Evolutionary conservation across 768 basidiomycete species (phyloP), one percentile per base, ranked within the genome.

Genomic region (Tylopilus felleus): DNA sequence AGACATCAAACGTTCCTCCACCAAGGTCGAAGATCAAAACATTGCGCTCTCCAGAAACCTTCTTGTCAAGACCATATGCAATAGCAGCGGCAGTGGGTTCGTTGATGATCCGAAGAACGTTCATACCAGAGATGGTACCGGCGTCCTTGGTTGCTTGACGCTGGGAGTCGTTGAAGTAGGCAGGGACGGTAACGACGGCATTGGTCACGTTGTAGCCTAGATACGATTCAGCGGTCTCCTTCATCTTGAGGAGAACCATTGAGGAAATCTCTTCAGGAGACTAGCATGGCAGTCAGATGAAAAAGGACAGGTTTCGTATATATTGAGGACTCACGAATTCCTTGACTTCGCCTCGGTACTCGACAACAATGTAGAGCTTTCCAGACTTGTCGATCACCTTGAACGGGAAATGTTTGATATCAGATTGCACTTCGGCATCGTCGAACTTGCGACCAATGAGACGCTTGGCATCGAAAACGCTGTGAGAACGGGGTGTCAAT

Each of bases 141-240:
- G 96, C 94, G 67, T 98, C 96, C 79, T 97, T 98, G 65, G 96
- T 98, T 21, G 96, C 96, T 68, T 96, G 93, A 70, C 96, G 90
- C 71, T 98, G 96, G 23, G 96, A 95, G 78, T 98, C 94, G 74
- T 98, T 98, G 82, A 98, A 98, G 80, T 98, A 98, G 35, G 95
- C 94, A 29, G 95, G 95, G 59, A 98, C 88, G 25, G 94, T 96
- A 66, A 98, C 87, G 63, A 98, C 96, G 52, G 96, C 96, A 72
- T 95, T 93, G 72, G 71, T 85, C 71, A 94, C 77, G 52, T 78
- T 82, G 65, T 76, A 79, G 56, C 96, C 93, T 62, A 98, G 82
- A 77, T 98, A 97, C 47, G 96, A 88, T 78, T 98, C 96, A 31
- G 96, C 93, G 53, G 85, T 91, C 77, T 98, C 95, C 84, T 93